phyloP scores from a whole-genome alignment of 2,329 filamentous ascomycete species.

The Periconia sp. region DNA sequence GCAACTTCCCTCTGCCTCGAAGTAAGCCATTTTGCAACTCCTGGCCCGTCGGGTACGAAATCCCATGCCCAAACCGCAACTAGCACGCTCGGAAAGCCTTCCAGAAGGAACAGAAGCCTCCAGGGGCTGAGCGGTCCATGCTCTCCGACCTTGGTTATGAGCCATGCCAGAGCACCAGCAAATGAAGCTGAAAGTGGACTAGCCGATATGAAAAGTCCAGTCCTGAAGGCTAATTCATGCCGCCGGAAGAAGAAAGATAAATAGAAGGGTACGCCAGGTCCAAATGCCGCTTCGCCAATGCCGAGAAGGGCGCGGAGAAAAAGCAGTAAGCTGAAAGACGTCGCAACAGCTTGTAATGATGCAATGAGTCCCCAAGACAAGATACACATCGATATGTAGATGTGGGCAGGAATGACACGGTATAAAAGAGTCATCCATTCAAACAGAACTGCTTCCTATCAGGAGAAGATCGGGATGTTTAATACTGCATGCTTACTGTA shows the following conservation, averaged over 20 bases:
- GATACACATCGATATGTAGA: slow-evolving; percentile 69
- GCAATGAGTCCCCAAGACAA: slow-evolving; percentile 80
- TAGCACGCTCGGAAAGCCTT: slow-evolving; percentile 83
- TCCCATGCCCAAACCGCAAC: slow-evolving; percentile 76
- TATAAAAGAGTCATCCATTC: slow-evolving; percentile 72
- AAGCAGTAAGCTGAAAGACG: slow-evolving; percentile 61
- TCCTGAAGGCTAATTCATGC: slow-evolving; percentile 81
- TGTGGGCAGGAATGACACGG: slow-evolving; percentile 64
- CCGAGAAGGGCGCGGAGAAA: slow-evolving; percentile 66
- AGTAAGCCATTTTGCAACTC: slow-evolving; percentile 50
- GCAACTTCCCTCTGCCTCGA: slow-evolving; percentile 67
- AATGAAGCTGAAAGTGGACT: slow-evolving; percentile 68
- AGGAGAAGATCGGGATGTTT: background rate
- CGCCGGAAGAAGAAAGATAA: slow-evolving; percentile 68
- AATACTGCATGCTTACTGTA: slow-evolving; percentile 45
- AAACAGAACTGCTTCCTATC: slow-evolving; percentile 56
- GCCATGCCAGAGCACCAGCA: slow-evolving; percentile 79
- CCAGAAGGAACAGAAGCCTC: slow-evolving; percentile 83
- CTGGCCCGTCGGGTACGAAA: slow-evolving; percentile 77
- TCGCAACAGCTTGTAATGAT: slow-evolving; percentile 66
- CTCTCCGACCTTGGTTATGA: slow-evolving; percentile 73
- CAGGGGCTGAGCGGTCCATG: slow-evolving; percentile 76
- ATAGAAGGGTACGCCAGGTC: slow-evolving; percentile 68
- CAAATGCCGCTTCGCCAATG: slow-evolving; percentile 66
- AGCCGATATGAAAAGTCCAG: slow-evolving; percentile 84